Base-by-base conservation (phyloP, 208 protist species). In the Acanthamoeba sp. region DNA sequence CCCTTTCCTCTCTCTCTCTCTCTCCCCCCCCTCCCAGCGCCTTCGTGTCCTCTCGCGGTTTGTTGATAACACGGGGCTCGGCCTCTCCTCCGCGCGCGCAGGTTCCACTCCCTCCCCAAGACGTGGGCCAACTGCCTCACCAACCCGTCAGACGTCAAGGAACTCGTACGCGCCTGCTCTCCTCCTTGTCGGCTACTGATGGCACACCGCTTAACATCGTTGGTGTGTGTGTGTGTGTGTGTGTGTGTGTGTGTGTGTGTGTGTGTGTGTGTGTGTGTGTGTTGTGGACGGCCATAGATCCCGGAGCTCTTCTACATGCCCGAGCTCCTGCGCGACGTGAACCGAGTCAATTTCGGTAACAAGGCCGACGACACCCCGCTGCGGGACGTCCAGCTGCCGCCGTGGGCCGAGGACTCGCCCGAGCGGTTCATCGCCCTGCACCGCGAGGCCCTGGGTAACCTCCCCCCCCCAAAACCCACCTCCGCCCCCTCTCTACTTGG, bases 271-370 rank as follows among this genome's bases (percentile, higher is more conserved):
- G 1, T 6, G 5, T 27, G 24, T 16, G 7, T 38, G 34, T 29
- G 36, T 29, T 27, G 36, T 64, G 14, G n/a, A n/a, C n/a, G n/a
- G n/a, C n/a, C 20, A 0, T 32, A 88, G 80, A 99, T 99, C 32
- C 99, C 99, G 1, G 99, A 99, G 96, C 98, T 99, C 20, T 99
- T 98, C 96, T 99, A 98, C 94, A 87, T 99, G 85, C 98, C 99
- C 0, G 98, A 99, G 95, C 96, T 99, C 48, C 98, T 99, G 69
- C 32, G 96, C 16, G 99, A 99, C 94, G 95, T 93, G 12, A 99
- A 99, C 95, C 27, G 93, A 14, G 97, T 99, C 14, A 48, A 97
- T 40, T 99, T 99, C 95, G 99, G 99, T 32, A 93, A 90, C 18
- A 98, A 97, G 94, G 98, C 99, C 94, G 97, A 98, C 78, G 97